A percentile compares a stretch with the other conserved stretches of the same genome.
Evolutionary conservation across 2,329 filamentous ascomycete species (phyloP).

Genomic region (Beauveria sp.): DNA sequence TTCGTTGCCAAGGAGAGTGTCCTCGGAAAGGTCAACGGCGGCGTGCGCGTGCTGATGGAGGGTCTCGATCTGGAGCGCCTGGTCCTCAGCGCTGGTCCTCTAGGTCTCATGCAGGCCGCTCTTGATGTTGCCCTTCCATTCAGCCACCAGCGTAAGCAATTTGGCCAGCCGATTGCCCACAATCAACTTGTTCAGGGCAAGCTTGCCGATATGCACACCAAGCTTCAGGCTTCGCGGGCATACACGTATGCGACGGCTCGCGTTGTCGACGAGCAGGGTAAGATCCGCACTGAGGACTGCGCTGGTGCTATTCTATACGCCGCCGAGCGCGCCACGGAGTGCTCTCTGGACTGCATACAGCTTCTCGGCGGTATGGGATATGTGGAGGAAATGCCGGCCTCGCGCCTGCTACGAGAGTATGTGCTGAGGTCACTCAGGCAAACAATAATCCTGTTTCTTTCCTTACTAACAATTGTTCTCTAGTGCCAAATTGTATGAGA

Average conservation of each 20-base stretch:
- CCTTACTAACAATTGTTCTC: conserved; percentile 21
- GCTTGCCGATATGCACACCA: conserved; percentile 95
- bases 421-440: conserved; percentile 18
- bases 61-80: conserved; percentile 90
- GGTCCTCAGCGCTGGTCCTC: conserved; percentile 80
- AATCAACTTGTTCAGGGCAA: conserved; percentile 93
- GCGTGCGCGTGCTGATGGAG: conserved; percentile 90
- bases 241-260: conserved; percentile 83
- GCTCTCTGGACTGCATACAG: conserved; percentile 80
- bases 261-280: conserved; percentile 66
- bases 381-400: conserved; percentile 89
- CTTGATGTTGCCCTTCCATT: conserved; percentile 85
- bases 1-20: conserved; percentile 81
- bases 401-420: conserved; percentile 67
- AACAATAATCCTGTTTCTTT: neutral
- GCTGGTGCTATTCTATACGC: conserved; percentile 91
- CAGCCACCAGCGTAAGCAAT: conserved; percentile 82
- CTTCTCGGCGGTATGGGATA: conserved; percentile 93
- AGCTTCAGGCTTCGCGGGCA: conserved; percentile 71
- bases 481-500: conserved; percentile 79
- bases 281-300: conserved; percentile 81
- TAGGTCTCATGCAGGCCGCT: conserved; percentile 90
- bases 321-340: conserved; percentile 83
- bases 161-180: conserved; percentile 75
- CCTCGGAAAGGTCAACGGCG: conserved; percentile 70